Evolutionary conservation across 495 filamentous ascomycete genomes (phyloP).

Genomic region (Parathielavia appendiculata): DNA sequence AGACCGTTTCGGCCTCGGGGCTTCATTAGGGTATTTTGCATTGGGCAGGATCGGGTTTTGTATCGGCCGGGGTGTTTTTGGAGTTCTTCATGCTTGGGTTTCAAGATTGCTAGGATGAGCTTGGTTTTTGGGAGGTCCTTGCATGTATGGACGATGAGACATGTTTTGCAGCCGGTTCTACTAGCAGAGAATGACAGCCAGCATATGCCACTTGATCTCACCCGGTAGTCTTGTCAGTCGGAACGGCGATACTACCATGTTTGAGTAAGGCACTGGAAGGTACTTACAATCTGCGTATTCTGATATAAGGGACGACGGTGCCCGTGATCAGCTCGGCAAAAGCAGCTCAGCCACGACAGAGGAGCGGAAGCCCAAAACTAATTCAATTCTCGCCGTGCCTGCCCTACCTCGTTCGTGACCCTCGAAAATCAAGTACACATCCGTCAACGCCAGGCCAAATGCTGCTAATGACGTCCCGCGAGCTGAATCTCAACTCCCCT

Average conservation of each 20-base stretch:
- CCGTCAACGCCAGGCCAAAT: slow-evolving; percentile 34
- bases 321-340: background rate
- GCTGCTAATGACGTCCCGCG: slow-evolving; percentile 20
- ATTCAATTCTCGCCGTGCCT: slow-evolving; percentile 13
- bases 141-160: no score
- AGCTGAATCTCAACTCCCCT: slow-evolving; percentile 3
- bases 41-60: slow-evolving; percentile 14
- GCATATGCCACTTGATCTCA: background rate
- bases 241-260: background rate
- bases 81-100: background rate
- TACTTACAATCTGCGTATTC: background rate
- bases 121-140: background rate
- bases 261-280: no score
- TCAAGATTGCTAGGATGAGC: background rate
- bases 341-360: background rate
- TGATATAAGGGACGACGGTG: background rate
- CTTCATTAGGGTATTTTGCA: slow-evolving; percentile 7
- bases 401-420: slow-evolving; percentile 7
- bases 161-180: slow-evolving; percentile 4
- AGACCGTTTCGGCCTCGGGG: background rate
- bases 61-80: background rate
- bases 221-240: background rate
- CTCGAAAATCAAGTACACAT: slow-evolving; percentile 23
- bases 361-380: background rate
- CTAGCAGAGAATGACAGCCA: background rate